Evolutionary conservation across 352 stramenopile species (phyloP), one percentile per base, ranked within the genome.

Genomic region (Pythium grandisporangium): DNA sequence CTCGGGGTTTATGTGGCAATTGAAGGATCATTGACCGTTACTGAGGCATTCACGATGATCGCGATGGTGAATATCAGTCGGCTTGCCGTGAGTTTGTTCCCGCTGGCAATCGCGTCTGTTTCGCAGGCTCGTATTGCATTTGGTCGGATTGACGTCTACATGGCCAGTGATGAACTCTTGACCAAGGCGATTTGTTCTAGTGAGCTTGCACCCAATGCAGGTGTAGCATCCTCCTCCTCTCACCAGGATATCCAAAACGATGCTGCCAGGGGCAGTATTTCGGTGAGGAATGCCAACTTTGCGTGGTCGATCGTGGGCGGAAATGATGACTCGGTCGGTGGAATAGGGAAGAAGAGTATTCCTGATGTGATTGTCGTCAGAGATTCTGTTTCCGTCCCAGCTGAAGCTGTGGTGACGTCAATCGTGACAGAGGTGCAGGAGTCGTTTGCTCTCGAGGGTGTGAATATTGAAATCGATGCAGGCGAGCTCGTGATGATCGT

Each of bases 11-110:
- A 72, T 53, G 42, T 78, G 11, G 37, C 51, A 1, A 40, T 67
- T 4, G 51, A 67, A 4, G 69, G 53, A 4, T 49, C 40, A 0
- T 35, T 82, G 13, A 64, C 60, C 0, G 63, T 82, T 19, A 74
- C 61, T n/a, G 55, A 73, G n/a, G 63, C 56, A 1, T 82, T 78
- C 37, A 71, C 64, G 12, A 58, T 70, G 11, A 76, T 80, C 41
- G 65, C 64, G 24, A 62, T 78, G 33, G 63, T 82, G 41, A 82
- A 82, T 50, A 62, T 82, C 37, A 72, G 70, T 39, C 48, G 69
- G 48, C 39, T 75, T 35, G 69, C 48, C 11, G 54, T 63, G 1
- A 53, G 48, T 37, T 32, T 63, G 7, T 63, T 63, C 24, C 54
- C 54, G n/a, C 39, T 53, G n/a, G 45, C 54, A 12, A 57, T 63